Evolutionary conservation across 2,329 filamentous ascomycete species (phyloP), one percentile per base, ranked within the genome.

Genomic region (Eurotiales sp.): DNA sequence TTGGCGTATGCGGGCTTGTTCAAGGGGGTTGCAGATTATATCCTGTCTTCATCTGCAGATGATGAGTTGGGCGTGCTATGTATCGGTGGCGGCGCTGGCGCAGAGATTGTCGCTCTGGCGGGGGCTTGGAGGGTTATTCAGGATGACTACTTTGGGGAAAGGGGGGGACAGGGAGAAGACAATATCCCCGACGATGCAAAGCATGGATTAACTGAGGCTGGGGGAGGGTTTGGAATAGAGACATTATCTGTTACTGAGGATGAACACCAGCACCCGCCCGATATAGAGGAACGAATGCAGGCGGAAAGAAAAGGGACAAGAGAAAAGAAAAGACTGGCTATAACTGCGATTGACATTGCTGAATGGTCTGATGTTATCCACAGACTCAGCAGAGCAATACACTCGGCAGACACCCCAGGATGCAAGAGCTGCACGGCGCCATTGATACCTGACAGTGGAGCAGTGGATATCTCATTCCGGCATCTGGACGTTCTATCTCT

Each of bases 301-400:
- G 25, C 30, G 36, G 4, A 12, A 46, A 12, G 21, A 27, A 15
- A 7, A 14, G n/a, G n/a, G n/a, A n/a, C n/a, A n/a, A n/a, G n/a
- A n/a, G n/a, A n/a, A n/a, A n/a, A n/a, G n/a, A n/a, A 22, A 23
- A 53, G 15, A 30, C 56, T 77, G 21, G 63, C 74, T 8, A 70
- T 93, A 10, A 79, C 77, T 5, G 82, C 90, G n/a, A 71, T 96
- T 43, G 92, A 97, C 71, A 83, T 88, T 15, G 93, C 86, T 2
- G 82, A 87, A 25, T 97, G 93, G 92, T 74, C 73, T 0, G 57
- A 68, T 2, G 82, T 91, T 10, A 74, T 87, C 5, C 60, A 72
- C 0, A 77, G 77, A 11, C 76, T 97, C 4, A 73, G 80, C 8
- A 59, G 69, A 1, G 73, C 76, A 8, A 74, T 91, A 40, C 82